A percentile compares a stretch with the other conserved stretches of the same genome.
Conservation (phyloP, 257 asterid genomes). For the Nicotiana otophora region DNA sequence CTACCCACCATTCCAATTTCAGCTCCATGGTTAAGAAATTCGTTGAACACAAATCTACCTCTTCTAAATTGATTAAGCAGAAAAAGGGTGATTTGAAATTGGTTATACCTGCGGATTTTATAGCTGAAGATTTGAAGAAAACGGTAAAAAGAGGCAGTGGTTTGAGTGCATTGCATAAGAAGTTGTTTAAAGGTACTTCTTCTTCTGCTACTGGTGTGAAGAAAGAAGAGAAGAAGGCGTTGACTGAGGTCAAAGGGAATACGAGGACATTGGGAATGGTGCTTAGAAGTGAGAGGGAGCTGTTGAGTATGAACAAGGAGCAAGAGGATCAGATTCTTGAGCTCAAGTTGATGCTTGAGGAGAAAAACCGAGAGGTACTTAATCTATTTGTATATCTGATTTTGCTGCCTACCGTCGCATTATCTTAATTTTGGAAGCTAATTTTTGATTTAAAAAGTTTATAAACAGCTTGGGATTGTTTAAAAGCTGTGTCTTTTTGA, state of each 20-base stretch:
- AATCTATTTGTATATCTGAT: background rate
- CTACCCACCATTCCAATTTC: conserved; percentile 29
- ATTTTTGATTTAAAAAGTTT: background rate
- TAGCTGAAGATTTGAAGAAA: conserved; percentile 77
- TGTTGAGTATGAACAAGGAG: conserved; percentile 58
- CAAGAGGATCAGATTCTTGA: conserved; percentile 61
- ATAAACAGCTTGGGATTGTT: background rate
- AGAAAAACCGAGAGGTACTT: conserved; percentile 19
- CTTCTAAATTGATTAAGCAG: conserved; percentile 18
- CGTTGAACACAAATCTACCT: conserved; percentile 46
- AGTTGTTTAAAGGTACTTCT: conserved; percentile 59
- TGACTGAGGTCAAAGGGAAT: conserved; percentile 70
- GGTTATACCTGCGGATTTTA: conserved; percentile 51
- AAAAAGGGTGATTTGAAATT: conserved; percentile 26
- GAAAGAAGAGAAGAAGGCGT: conserved; percentile 62
- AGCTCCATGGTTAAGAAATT: conserved; percentile 68
- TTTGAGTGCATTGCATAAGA: conserved; percentile 63
- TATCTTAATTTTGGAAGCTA: background rate
- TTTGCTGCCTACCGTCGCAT: no score
- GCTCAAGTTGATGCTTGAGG: conserved; percentile 55
- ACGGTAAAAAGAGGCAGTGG: conserved; percentile 41
- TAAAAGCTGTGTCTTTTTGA: background rate
- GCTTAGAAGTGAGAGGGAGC: conserved; percentile 95
- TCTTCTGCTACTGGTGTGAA: conserved; percentile 17
- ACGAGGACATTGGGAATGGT: conserved; percentile 93